Conservation (phyloP, 1,139 yeast genomes). For the Hyphopichia fennica region DNA sequence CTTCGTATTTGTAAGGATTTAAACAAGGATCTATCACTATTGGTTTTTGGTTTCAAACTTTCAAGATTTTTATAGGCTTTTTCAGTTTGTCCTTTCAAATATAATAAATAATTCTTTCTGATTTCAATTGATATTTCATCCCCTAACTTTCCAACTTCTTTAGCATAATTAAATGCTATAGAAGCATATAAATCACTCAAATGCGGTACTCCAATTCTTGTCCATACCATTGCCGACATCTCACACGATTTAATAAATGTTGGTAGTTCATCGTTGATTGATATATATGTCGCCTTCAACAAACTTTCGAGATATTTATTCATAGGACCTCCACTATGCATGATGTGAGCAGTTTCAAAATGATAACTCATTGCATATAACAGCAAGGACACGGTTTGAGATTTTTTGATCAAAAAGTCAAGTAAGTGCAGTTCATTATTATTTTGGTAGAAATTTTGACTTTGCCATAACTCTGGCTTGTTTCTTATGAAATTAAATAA, state of each 20-base stretch:
- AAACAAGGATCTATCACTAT: slow-evolving; percentile 30
- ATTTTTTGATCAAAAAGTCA: slow-evolving; percentile 59
- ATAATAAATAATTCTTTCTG: slow-evolving; percentile 36
- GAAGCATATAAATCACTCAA: slow-evolving; percentile 48
- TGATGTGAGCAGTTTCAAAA: slow-evolving; percentile 54
- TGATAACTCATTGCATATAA: slow-evolving; percentile 61
- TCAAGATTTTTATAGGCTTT: slow-evolving; percentile 31
- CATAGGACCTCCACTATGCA: slow-evolving; percentile 52
- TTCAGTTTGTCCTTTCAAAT: slow-evolving; percentile 40
- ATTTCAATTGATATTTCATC: slow-evolving; percentile 40
- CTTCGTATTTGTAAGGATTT: slow-evolving; percentile 39
- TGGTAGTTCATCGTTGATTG: slow-evolving; percentile 40
- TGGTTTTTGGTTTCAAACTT: slow-evolving; percentile 20
- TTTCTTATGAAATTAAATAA: slow-evolving; percentile 67
- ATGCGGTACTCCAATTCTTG: slow-evolving; percentile 46
- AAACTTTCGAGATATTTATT: slow-evolving; percentile 50
- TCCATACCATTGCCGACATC: slow-evolving; percentile 51
- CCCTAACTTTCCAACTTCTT: slow-evolving; percentile 27
- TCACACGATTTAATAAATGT: slow-evolving; percentile 50
- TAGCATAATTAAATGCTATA: slow-evolving; percentile 38
- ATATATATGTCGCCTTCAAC: slow-evolving; percentile 52
- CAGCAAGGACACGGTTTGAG: slow-evolving; percentile 51
- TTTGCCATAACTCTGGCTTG: slow-evolving; percentile 57
- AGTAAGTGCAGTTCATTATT: slow-evolving; percentile 58
- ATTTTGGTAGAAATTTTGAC: slow-evolving; percentile 40